Evolutionary conservation across 345 rosid species (phyloP).

Genomic region (Orychophragmus violaceus): DNA sequence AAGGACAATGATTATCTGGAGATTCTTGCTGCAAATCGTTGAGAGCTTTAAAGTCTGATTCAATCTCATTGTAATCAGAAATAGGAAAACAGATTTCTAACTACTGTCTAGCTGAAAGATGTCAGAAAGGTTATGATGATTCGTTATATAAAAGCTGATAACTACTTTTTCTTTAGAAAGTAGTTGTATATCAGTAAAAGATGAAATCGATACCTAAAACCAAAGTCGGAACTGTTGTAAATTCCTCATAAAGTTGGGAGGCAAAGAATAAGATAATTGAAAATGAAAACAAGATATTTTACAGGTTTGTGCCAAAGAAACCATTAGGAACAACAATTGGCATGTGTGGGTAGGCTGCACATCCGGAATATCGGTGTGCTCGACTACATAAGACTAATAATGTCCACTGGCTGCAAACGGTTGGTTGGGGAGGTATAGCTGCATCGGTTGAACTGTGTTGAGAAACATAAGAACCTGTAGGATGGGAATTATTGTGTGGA

Average conservation of each 20-base stretch:
- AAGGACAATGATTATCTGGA: slow-evolving; percentile 15
- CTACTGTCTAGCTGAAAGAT: slow-evolving; percentile 14
- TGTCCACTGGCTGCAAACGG: slow-evolving; percentile 32
- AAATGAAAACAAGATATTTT: not conserved
- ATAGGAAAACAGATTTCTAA: slow-evolving; percentile 27
- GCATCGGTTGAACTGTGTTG: slow-evolving; percentile 14
- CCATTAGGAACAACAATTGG: slow-evolving; percentile 41
- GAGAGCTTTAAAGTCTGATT: slow-evolving; percentile 21
- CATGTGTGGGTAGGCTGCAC: slow-evolving; percentile 32
- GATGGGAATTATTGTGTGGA: no score
- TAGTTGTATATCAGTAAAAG: not conserved
- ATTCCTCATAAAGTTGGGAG: not conserved
- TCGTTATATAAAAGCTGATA: not conserved
- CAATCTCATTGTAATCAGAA: slow-evolving; percentile 22
- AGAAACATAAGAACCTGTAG: no score
- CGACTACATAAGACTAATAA: slow-evolving; percentile 32
- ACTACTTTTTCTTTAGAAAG: not conserved
- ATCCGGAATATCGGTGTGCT: slow-evolving; percentile 38
- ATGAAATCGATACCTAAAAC: no score
- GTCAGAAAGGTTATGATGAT: not conserved
- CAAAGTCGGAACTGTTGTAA: no score
- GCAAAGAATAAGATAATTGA: slow-evolving; percentile 9
- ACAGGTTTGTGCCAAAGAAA: slow-evolving; percentile 37
- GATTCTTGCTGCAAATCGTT: slow-evolving; percentile 9
- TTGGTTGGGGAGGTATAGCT: slow-evolving; percentile 39